These are phyloP conservation scores for Sphagnum contortum DNA, from an alignment of 225 moss, liverwort and hornwort genomes.

Conservation along the genomic window DNA sequence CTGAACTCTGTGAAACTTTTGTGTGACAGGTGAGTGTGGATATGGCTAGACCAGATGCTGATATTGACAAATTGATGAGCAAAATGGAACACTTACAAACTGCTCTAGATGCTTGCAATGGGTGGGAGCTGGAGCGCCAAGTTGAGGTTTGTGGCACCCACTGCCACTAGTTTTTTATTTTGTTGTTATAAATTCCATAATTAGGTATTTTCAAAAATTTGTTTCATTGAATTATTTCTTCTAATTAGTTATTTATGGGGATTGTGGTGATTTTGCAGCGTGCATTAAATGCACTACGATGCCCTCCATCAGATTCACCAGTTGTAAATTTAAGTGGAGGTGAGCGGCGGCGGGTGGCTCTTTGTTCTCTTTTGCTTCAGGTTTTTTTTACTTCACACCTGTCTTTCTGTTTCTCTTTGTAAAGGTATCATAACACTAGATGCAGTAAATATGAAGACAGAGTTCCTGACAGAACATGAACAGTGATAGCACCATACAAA, in stretches of 20 bases:
- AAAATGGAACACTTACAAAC: constrained; percentile 88
- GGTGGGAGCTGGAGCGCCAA: constrained; percentile 91
- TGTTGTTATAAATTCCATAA: not conserved
- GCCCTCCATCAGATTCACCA: constrained; percentile 79
- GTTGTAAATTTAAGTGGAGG: constrained; percentile 85
- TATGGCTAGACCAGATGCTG: constrained; percentile 74
- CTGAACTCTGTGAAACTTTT: no score
- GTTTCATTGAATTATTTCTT: not conserved
- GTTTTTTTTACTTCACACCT: constrained; percentile 11
- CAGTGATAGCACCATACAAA: no score
- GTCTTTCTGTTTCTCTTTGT: no score
- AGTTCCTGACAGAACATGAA: no score
- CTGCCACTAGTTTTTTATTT: not conserved
- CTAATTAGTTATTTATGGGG: not conserved
- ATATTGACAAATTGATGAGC: constrained; percentile 90
- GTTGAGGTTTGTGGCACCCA: constrained; percentile 50
- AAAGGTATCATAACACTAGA: no score
- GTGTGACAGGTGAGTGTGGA: constrained; percentile 68
- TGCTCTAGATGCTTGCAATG: constrained; percentile 87
- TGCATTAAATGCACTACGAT: constrained; percentile 82
- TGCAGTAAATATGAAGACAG: no score
- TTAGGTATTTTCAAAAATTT: not conserved
- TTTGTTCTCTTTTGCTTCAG: constrained; percentile 92
- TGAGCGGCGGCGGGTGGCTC: constrained; percentile 87
- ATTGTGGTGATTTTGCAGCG: constrained; percentile 35